Percentiles rank a stretch among this genome's conserved stretches.
Evolutionary conservation across 306 rosid species (phyloP).

Genomic region (Mimosa bimucronata): DNA sequence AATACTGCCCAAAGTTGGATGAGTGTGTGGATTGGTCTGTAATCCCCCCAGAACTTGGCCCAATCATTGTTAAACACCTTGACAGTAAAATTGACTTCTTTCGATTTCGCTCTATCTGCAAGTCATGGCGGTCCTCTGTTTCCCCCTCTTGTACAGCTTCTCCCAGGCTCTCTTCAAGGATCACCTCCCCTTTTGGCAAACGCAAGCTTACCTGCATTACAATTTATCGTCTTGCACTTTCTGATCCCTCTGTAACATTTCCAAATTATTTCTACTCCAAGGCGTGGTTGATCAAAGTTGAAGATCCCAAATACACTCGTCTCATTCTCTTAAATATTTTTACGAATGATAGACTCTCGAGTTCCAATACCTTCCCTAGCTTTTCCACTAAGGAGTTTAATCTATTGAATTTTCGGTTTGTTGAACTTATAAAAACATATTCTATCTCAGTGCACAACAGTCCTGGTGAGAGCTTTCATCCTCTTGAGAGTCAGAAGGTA

Average conservation of each 20-base stretch:
- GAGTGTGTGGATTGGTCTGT: too few relatives aligned
- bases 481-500: not conserved
- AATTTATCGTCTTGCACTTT: constrained; percentile 24
- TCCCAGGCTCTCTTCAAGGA: constrained; percentile 29
- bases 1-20: too few relatives aligned
- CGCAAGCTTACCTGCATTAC: not conserved
- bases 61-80: too few relatives aligned
- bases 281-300: not conserved
- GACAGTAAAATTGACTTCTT: too few relatives aligned
- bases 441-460: not conserved
- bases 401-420: constrained; percentile 25
- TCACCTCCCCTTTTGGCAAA: constrained; percentile 2
- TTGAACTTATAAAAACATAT: constrained; percentile 23
- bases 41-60: too few relatives aligned
- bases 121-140: too few relatives aligned
- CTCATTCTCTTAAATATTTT: constrained; percentile 24
- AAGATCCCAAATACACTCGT: not conserved
- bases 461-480: not conserved
- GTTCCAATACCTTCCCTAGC: not conserved
- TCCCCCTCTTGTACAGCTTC: not conserved
- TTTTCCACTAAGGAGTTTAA: constrained; percentile 21
- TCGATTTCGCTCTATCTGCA: too few relatives aligned
- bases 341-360: not conserved
- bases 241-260: not conserved
- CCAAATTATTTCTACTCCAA: not conserved